Conservation (phyloP, 805 yeast species). For the Nakazawaea wyomingensis region DNA sequence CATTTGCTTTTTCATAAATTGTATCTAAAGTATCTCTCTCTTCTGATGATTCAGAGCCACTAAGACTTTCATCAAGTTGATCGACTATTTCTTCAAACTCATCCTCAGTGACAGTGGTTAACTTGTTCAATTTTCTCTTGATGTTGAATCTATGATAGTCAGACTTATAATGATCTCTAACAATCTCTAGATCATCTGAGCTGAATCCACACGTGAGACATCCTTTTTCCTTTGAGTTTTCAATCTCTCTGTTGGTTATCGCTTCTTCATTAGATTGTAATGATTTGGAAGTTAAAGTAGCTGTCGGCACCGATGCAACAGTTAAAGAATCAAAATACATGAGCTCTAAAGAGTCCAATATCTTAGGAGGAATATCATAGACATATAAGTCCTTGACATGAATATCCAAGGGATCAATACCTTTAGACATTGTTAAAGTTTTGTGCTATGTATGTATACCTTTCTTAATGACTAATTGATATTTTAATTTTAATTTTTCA, state of each 20-base stretch:
- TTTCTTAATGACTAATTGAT: too few relatives aligned
- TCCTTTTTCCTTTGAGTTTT: constrained; percentile 5
- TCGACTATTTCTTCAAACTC: constrained; percentile 55
- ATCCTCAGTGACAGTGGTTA: constrained; percentile 43
- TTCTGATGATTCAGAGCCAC: constrained; percentile 46
- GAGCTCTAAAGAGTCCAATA: constrained; percentile 43
- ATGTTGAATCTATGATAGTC: constrained; percentile 57
- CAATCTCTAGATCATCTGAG: constrained; percentile 15
- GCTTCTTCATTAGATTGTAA: constrained; percentile 13
- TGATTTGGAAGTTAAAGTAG: constrained; percentile 13
- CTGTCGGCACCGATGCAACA: constrained; percentile 26
- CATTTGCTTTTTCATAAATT: constrained; percentile 12
- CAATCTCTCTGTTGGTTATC: constrained; percentile 4
- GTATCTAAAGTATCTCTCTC: constrained; percentile 18
- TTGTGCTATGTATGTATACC: too few relatives aligned
- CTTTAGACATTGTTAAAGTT: too few relatives aligned
- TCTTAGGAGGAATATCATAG: constrained; percentile 35
- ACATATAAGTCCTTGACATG: constrained; percentile 37
- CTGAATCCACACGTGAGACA: constrained; percentile 23
- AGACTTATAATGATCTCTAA: constrained; percentile 46
- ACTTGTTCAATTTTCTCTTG: constrained; percentile 43
- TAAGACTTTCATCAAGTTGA: constrained; percentile 49
- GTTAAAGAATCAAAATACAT: constrained; percentile 51
- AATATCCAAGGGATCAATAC: background rate
- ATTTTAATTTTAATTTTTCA: background rate